Evolutionary conservation across 169 alveolate species (phyloP), one percentile per base, ranked within the genome.

Genomic region (Toxoplasma gondii): DNA sequence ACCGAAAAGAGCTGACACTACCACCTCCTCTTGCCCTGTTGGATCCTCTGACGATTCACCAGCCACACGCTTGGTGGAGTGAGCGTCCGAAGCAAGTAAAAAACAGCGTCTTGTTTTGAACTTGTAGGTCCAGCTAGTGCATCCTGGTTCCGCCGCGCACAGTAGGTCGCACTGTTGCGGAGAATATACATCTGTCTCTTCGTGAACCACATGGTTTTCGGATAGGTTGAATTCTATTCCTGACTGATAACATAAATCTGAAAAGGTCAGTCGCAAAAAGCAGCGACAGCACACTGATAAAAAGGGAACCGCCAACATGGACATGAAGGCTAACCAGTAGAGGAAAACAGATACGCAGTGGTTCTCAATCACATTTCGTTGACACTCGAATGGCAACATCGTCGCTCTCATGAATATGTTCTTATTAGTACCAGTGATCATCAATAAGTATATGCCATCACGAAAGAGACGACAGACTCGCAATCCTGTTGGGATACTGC

Each of bases 111-210:
- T 41, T 29, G 34, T n/a, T 31, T 82, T 82, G 43, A 49, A 43
- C 54, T 27, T 41, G 54, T 43, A 44, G n/a, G 90, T 82, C 90
- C 90, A 82, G 67, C 90, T 82, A 22, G 31, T 27, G 90, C 90
- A 82, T 17, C 36, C 36, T 0, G 39, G 36, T 39, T 82, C 49
- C 49, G 90, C 31, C 27, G 90, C 58, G 41, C 90, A 82, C 5
- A 82, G 69, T 41, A 82, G 67, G 90, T 39, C 90, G 90, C 90
- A 82, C 69, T 82, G 90, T 31, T 43, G 27, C 41, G 67, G 90
- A 17, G 24, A 12, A 39, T 34, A 34, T 17, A 78, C 87, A 39
- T 24, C 87, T 22, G 70, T 45, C 17, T 31, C 90, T 70, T 82
- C 90, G 24, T 1, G 90, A 36, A 82, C 70, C 0, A 82, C 54